Conservation (phyloP, 177 flowering plant species). For the Tripterygium wilfordii region DNA sequence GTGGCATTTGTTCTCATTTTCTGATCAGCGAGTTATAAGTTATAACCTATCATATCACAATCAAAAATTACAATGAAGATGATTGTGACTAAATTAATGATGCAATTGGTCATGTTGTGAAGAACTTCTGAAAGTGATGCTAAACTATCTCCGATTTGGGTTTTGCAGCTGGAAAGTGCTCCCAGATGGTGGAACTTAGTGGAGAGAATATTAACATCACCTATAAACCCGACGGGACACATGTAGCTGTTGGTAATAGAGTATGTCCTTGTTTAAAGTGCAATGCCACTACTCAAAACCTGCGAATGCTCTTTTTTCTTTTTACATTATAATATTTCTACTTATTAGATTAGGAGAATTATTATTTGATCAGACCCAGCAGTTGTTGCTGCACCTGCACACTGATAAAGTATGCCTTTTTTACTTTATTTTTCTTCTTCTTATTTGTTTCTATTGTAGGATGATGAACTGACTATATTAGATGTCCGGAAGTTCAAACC, state of each 20-base stretch:
- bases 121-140: neutral
- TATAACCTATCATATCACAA: too few relatives aligned
- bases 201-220: slow-evolving; percentile 98
- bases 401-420: neutral
- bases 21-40: too few relatives aligned
- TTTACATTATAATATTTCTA: too few relatives aligned
- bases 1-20: too few relatives aligned
- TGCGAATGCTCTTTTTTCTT: too few relatives aligned
- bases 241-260: slow-evolving; percentile 95
- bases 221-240: slow-evolving; percentile 71
- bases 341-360: too few relatives aligned
- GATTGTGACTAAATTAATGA: too few relatives aligned
- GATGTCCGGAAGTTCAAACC: slow-evolving; percentile 97
- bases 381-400: too few relatives aligned
- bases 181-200: slow-evolving; percentile 91
- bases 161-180: slow-evolving; percentile 83
- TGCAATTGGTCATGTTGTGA: neutral
- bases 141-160: slow-evolving; percentile 9
- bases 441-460: slow-evolving; percentile 35
- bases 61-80: too few relatives aligned
- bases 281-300: too few relatives aligned
- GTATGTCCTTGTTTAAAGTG: slow-evolving; percentile 22
- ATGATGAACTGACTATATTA: slow-evolving; percentile 93
- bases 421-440: neutral
- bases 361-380: too few relatives aligned